phyloP scores from a whole-genome alignment of 495 filamentous ascomycete species.

The Hypoxylon cercidicola region DNA sequence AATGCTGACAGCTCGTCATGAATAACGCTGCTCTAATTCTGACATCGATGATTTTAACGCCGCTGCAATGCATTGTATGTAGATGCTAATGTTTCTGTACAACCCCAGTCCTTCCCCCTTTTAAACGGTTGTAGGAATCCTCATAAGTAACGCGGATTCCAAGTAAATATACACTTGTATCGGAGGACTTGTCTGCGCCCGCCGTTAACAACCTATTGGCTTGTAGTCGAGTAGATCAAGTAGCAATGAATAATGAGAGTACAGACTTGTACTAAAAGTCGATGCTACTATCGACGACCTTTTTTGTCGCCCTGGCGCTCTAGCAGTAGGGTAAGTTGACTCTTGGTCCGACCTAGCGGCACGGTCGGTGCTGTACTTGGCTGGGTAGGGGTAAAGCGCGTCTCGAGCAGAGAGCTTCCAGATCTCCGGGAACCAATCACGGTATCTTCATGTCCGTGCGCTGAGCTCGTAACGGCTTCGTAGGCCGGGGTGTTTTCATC shows the following conservation, averaged over 20 bases:
- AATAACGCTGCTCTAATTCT: constrained; percentile 26
- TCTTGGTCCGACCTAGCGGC: constrained; percentile 59
- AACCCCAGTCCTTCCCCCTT: constrained; percentile 12
- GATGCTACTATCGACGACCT: constrained; percentile 30
- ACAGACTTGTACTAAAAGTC: constrained; percentile 5
- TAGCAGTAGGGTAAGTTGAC: constrained; percentile 61
- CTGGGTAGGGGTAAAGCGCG: constrained; percentile 53
- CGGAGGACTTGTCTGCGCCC: constrained; percentile 14
- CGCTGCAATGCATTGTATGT: constrained; percentile 41
- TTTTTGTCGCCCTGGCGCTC: constrained; percentile 51
- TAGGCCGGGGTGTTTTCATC: constrained; percentile 45
- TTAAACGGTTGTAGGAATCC: constrained; percentile 8
- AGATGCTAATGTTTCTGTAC: constrained; percentile 35
- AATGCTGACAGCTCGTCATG: constrained; percentile 5
- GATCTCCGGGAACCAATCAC: constrained; percentile 40
- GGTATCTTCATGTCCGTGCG: constrained; percentile 37
- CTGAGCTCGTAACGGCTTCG: constrained; percentile 27
- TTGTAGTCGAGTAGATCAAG: constrained; percentile 10
- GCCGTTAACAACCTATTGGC: constrained; percentile 7
- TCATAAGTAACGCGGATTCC: constrained; percentile 16
- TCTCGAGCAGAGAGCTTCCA: constrained; percentile 42
- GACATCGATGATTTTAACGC: constrained; percentile 35
- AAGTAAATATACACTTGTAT: constrained; percentile 31
- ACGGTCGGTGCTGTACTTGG: constrained; percentile 47
- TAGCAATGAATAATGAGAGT: constrained; percentile 2